These are phyloP conservation scores for Phytophthora brassicae DNA, from an alignment of 352 stramenopile species.

Conservation along the genomic window DNA sequence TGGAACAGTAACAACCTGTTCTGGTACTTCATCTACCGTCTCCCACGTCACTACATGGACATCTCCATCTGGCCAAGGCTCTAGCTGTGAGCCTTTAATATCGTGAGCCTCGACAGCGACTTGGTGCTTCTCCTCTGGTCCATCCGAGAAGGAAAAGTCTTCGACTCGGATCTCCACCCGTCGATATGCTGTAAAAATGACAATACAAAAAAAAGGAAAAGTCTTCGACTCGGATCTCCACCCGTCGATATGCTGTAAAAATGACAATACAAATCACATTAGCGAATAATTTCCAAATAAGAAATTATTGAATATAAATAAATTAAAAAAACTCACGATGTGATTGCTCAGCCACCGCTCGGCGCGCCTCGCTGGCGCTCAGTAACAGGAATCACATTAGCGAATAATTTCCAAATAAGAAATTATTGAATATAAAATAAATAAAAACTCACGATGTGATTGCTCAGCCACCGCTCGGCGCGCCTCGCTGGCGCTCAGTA, in stretches of 20 bases:
- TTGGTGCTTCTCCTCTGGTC: slow-evolving; percentile 37
- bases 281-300: background rate
- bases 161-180: slow-evolving; percentile 66
- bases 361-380: slow-evolving; percentile 39
- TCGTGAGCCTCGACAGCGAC: slow-evolving; percentile 60
- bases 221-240: slow-evolving; percentile 70
- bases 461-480: slow-evolving; percentile 36
- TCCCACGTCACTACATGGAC: slow-evolving; percentile 37
- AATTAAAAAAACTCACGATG: slow-evolving; percentile 42
- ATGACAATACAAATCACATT: slow-evolving; percentile 2
- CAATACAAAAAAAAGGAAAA: slow-evolving; percentile 32
- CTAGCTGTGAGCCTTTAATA: slow-evolving; percentile 55
- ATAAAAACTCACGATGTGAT: slow-evolving; percentile 32
- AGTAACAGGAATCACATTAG: slow-evolving; percentile 21
- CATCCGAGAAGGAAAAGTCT: slow-evolving; percentile 69
- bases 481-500: slow-evolving; percentile 39
- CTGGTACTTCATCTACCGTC: slow-evolving; percentile 17
- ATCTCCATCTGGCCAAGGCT: slow-evolving; percentile 27
- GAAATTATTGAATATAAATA: background rate
- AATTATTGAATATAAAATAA: too few relatives aligned
- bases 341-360: slow-evolving; percentile 34
- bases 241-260: slow-evolving; percentile 28
- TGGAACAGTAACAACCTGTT: slow-evolving; percentile 1
- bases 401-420: background rate
- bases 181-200: slow-evolving; percentile 24